phyloP scores from a whole-genome alignment of 192 early-diverging fungal species.

The Coemansia aciculifera region DNA sequence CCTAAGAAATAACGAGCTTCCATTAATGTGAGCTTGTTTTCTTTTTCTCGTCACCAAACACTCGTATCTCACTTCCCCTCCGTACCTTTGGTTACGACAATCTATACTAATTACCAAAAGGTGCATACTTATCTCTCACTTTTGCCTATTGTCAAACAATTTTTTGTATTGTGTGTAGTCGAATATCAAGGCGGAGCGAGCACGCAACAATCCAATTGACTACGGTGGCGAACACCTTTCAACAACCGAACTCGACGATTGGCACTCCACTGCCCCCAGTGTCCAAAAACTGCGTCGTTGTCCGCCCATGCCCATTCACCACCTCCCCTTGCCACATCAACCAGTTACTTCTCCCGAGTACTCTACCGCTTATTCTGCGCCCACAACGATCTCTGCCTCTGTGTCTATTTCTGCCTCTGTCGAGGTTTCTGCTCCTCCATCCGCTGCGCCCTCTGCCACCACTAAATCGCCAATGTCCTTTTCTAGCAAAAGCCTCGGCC shows the following conservation, averaged over 20 bases:
- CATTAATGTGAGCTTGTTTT: neutral
- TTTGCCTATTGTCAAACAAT: neutral
- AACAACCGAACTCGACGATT: neutral
- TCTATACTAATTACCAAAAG: neutral
- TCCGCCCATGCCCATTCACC: conserved; percentile 9
- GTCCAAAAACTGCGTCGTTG: conserved; percentile 10
- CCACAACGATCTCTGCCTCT: neutral
- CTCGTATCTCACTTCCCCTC: neutral
- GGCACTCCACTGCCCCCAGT: conserved; percentile 5
- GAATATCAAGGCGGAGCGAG: conserved; percentile 10
- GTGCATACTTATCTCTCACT: neutral
- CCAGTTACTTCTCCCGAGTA: conserved; percentile 2
- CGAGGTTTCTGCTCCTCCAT: neutral
- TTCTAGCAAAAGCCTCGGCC: conserved; percentile 45
- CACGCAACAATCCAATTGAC: conserved; percentile 7
- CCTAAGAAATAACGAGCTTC: conserved; percentile 1
- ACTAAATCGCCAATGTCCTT: conserved; percentile 27
- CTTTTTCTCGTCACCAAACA: neutral
- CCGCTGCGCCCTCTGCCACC: neutral
- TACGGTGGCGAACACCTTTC: neutral
- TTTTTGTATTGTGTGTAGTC: neutral
- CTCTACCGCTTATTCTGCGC: conserved; percentile 4
- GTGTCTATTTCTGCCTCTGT: neutral
- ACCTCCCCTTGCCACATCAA: neutral
- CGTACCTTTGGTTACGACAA: neutral